Evolutionary conservation across 2,329 filamentous ascomycete species (phyloP), one percentile per base, ranked within the genome.

Genomic region (Dactylellina sp.): DNA sequence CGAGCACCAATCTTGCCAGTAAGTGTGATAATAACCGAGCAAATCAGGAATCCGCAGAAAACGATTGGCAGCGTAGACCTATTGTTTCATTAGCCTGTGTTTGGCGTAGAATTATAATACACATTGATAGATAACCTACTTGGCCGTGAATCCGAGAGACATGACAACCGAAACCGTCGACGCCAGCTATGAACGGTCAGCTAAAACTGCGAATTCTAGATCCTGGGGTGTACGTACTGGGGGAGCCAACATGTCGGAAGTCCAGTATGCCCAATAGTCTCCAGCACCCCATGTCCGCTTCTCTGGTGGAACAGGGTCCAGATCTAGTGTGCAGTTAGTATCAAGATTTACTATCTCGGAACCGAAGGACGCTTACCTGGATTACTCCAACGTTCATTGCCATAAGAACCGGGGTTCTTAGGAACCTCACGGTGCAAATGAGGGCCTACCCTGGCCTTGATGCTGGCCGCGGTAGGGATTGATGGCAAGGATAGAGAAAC

Each of bases 241-340:
- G 57, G 82, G 82, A 40, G 82, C 82, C 37, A 83, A 78, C 79
- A 84, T 81, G 72, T 85, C 84, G 5, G 81, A 82, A 71, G 81
- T 82, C 84, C 84, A 85, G 76, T 85, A 84, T 12, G 82, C 81
- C 80, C 83, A 82, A 76, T 83, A 84, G 28, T 83, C 81, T 55
- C 84, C 83, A 84, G 18, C 82, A 85, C 75, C 84, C 84, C 84
- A 85, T 20, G 82, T 85, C 70, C 84, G 80, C 63, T 84, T 80
- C 66, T 81, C 81, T 1, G 83, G 82, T 12, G 84, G 71, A 18
- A 70, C 64, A 16, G 71, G 71, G 40, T 75, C 71, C 71, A 75
- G 49, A 22, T 75, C 71, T 75, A 60, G 79, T 57, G 83, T 79
- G 82, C 81, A n/a, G 84, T 57, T 66, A 57, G 52, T 1, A 44